Evolutionary conservation across 805 yeast species (phyloP), one percentile per base, ranked within the genome.

Genomic region (Candida parachauliodes): DNA sequence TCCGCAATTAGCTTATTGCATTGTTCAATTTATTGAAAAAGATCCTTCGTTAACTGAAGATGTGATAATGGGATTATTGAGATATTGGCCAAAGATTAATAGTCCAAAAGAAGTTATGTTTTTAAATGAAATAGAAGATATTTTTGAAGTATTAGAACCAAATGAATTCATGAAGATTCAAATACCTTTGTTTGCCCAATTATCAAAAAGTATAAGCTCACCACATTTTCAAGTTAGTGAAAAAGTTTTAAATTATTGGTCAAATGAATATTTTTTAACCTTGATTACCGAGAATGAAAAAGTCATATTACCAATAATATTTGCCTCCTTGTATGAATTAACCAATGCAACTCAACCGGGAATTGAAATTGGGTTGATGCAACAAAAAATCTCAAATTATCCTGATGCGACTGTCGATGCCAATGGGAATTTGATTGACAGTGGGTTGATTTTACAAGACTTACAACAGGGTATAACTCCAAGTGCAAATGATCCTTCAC

Each of bases 211-310:
- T 65, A 89, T 93, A 27, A 76, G 95, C 19, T 85, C 95, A 2
- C 87, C 96, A 19, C 98, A 93, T 66, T 94, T 93, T 70, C 98
- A 93, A 71, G 96, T 93, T 18, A 84, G 94, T 41, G 98, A 93
- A 63, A 88, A 94, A 50, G 96, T 93, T 2, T 74, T 93, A 42
- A 84, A 89, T 56, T 88, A 80, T 60, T 93, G 96, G 93, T 85
- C 87, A 52, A 91, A 91, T 60, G 98, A 93, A 55, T 89, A 87
- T 64, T 89, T 93, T 59, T 76, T 89, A 46, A 83, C 88, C 28
- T 65, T 91, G 50, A 88, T 93, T 34, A 87, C 94, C 15, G 98
- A 93, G 53, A 85, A 85, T 58, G 89, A 95, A 7, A 96, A 88
- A 51, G 89, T 85, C 25, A 88, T 91, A 38, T 68, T 93, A 50